Evolutionary conservation across 2,329 filamentous ascomycete species (phyloP), one percentile per base, ranked within the genome.

Genomic region (Penicillium sp.): DNA sequence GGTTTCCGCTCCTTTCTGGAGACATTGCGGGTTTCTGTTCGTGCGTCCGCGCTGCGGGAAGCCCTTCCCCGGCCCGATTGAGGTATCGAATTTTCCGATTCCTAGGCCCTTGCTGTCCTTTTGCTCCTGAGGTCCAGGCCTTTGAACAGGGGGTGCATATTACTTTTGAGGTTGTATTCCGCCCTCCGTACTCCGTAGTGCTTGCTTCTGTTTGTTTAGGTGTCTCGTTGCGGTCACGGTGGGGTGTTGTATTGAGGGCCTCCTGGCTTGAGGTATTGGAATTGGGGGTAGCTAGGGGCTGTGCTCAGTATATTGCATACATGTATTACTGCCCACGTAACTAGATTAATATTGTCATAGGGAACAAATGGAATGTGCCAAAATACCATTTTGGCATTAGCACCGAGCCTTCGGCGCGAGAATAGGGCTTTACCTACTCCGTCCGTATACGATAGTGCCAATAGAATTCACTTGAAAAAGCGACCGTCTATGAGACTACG

Each of bases 21-120:
- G 44, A 42, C 47, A 38, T 35, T 53, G n/a, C 52, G 54, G 56
- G 48, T 41, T 24, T n/a, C 19, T 15, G 9, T 26, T 22, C 2
- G 12, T 53, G 50, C 52, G 34, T 57, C 57, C 56, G 56, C 51
- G 48, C 53, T 52, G 26, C 54, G 54, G 54, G 46, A 39, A 37
- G 22, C 3, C 19, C 19, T 45, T 53, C 48, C 54, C 47, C 38
- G 37, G 10, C 22, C 43, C 48, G 46, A 35, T 8, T 43, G 40
- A 44, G 39, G 7, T 22, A 15, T 52, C 46, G 45, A 54, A 57
- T 52, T 45, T 42, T 53, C 57, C 54, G 57, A 52, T 19, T 32
- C 29, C 29, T 28, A 7, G 39, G 37, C 39, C 49, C 49, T 52
- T 52, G 40, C 49, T n/a, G 31, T 29, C 22, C 21, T 17, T 41